These are phyloP conservation scores for Talaromyces adpressus DNA, from an alignment of 495 filamentous ascomycete species.

Conservation along the genomic window DNA sequence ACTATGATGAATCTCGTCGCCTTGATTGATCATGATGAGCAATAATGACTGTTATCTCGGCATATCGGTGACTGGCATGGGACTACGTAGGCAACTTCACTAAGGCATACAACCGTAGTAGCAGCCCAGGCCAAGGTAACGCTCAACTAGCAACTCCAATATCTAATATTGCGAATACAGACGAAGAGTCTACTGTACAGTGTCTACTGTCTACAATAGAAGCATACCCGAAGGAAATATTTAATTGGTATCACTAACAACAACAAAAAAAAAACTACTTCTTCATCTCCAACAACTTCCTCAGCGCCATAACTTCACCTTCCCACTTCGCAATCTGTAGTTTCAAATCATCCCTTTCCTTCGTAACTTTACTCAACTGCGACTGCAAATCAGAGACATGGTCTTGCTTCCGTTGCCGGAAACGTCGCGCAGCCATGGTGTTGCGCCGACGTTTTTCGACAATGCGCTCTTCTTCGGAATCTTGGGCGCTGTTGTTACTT, in stretches of 20 bases:
- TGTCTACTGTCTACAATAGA: background rate
- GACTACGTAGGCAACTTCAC: background rate
- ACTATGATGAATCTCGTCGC: background rate
- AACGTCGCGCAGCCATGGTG: constrained; percentile 54
- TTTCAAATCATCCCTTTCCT: constrained; percentile 51
- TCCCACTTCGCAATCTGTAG: constrained; percentile 47
- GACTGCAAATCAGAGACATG: constrained; percentile 49
- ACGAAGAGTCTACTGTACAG: too few relatives aligned
- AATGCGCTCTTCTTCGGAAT: constrained; percentile 6
- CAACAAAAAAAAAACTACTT: constrained; percentile 9
- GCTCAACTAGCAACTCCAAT: too few relatives aligned
- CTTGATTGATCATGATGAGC: background rate
- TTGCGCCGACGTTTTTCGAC: constrained; percentile 46
- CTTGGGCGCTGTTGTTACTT: constrained; percentile 9
- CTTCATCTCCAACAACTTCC: constrained; percentile 11
- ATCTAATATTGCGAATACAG: too few relatives aligned
- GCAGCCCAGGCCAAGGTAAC: background rate
- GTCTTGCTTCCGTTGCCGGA: constrained; percentile 54
- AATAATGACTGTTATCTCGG: background rate
- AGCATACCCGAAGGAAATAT: background rate
- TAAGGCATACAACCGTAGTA: background rate
- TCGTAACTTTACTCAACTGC: constrained; percentile 41
- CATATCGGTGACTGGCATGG: background rate
- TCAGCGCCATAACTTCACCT: constrained; percentile 32
- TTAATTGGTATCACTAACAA: constrained; percentile 2